These are phyloP conservation scores for Pelagomonas calceolata DNA, from an alignment of 108 stramenopile species.

Conservation along the genomic window DNA sequence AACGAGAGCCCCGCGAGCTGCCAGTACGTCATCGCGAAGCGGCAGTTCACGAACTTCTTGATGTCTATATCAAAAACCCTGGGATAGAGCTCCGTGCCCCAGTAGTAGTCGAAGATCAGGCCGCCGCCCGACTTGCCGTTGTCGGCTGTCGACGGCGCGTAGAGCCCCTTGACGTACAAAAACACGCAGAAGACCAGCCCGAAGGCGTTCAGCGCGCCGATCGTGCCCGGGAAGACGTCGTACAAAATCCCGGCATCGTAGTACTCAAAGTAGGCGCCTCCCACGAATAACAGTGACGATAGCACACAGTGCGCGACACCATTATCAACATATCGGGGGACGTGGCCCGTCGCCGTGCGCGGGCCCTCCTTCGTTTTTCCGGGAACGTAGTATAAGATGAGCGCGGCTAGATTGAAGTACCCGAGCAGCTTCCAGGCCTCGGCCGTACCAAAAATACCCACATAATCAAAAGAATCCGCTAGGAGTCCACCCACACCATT, in stretches of 20 bases:
- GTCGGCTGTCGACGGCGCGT: slow-evolving; percentile 71
- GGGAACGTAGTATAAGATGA: slow-evolving; percentile 6
- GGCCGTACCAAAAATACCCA: too few relatives aligned
- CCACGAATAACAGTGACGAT: slow-evolving; percentile 24
- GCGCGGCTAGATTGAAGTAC: too few relatives aligned
- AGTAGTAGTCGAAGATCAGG: slow-evolving; percentile 83
- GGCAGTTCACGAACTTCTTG: slow-evolving; percentile 94
- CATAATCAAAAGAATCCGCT: too few relatives aligned
- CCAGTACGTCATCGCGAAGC: slow-evolving; percentile 98
- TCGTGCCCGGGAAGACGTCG: too few relatives aligned
- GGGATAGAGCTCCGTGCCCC: slow-evolving; percentile 98
- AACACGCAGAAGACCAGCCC: slow-evolving; percentile 73
- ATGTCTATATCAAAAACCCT: slow-evolving; percentile 82
- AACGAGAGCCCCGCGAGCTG: slow-evolving; percentile 58
- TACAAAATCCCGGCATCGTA: not conserved
- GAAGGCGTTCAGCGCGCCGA: slow-evolving; percentile 64
- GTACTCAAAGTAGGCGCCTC: slow-evolving; percentile 35
- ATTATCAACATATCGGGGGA: slow-evolving; percentile 50
- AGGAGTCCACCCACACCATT: too few relatives aligned
- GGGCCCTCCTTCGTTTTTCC: too few relatives aligned
- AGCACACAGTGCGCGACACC: slow-evolving; percentile 43
- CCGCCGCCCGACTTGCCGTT: slow-evolving; percentile 66
- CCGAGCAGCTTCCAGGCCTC: too few relatives aligned
- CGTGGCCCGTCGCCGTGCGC: slow-evolving; percentile 33
- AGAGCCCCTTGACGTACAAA: slow-evolving; percentile 72